Base-by-base conservation (phyloP, 176 grass and related monocot genomes). In the Bromus sterilis region DNA sequence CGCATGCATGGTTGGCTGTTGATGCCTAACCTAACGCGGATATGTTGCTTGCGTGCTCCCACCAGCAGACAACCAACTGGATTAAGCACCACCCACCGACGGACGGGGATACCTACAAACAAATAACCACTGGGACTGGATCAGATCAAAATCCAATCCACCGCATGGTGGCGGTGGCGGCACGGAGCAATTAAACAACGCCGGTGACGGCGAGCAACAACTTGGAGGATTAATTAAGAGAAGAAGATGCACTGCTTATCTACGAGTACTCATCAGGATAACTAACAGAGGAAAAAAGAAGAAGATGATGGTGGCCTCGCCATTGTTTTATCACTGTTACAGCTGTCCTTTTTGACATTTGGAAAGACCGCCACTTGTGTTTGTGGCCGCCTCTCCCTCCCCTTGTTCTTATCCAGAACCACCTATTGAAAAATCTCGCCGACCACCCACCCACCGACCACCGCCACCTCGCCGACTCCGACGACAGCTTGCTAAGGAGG, bases 361-460 rank as follows among this genome's bases (percentile, higher is more conserved):
- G 46, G 84, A 90, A 86, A 86, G 88, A 79, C 83, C 88, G 88
- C 83, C 88, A 86, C 83, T 83, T 90, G 83, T 74, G 74, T n/a
- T n/a, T n/a, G n/a, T n/a, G n/a, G 21, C 71, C 71, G 9, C 74
- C 43, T 36, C 8, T 33, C 62, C 43, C 30, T 34, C 62, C 12
- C 56, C 42, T 75, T 41, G 79, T 90, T 77, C 83, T 86, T 90
- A 90, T 90, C 88, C 88, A 60, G 32, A 90, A 83, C 57, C 8
- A 34, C 43, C 70, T 80, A 86, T 41, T 78, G 77, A 56, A 71
- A 81, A 77, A 66, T 56, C 74, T 83, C 48, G 80, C 64, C 53
- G 6, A 43, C 49, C 56, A 78, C 33, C 53, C 40, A 46, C 66
- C 66, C 40, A 71, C 68, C 68, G 33, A 30, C 68, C 67, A 16